phyloP scores from a whole-genome alignment of 1,139 yeast species.

The Pichia terricola region DNA sequence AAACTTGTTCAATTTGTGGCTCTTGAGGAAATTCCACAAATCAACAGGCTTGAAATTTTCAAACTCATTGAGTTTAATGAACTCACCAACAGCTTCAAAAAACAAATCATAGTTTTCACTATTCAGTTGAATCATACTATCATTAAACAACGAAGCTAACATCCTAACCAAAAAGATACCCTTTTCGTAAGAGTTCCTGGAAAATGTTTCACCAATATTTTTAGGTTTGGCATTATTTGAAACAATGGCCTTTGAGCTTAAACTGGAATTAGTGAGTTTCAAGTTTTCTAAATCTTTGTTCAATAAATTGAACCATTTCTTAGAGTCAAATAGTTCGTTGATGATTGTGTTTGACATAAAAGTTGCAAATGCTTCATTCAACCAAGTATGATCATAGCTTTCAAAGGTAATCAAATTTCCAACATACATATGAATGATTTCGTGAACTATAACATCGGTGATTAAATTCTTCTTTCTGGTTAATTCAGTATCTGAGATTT shows the following conservation, averaged over 20 bases:
- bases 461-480: conserved; percentile 24
- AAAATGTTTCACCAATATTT: conserved; percentile 40
- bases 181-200: conserved; percentile 49
- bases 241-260: conserved; percentile 24
- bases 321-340: conserved; percentile 19
- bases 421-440: conserved; percentile 69
- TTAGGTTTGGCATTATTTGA: conserved; percentile 23
- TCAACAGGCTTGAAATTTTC: conserved; percentile 44
- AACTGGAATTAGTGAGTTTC: conserved; percentile 31
- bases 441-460: conserved; percentile 56
- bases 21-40: conserved; percentile 37
- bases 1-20: conserved; percentile 17
- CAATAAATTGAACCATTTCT: conserved; percentile 27
- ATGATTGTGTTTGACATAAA: conserved; percentile 29
- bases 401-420: conserved; percentile 61
- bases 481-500: conserved; percentile 15
- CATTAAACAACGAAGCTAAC: conserved; percentile 37
- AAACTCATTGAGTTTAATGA: conserved; percentile 31
- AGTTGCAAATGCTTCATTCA: conserved; percentile 70
- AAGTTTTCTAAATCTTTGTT: conserved; percentile 31
- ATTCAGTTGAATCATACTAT: conserved; percentile 16
- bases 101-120: conserved; percentile 29
- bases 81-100: conserved; percentile 31
- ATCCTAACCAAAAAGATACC: conserved; percentile 54
- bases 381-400: conserved; percentile 60